Percentiles rank a stretch among this genome's conserved stretches.
These are phyloP conservation scores for Leccinum pellstonianum DNA, from an alignment of 768 basidiomycete species.

Conservation along the genomic window DNA sequence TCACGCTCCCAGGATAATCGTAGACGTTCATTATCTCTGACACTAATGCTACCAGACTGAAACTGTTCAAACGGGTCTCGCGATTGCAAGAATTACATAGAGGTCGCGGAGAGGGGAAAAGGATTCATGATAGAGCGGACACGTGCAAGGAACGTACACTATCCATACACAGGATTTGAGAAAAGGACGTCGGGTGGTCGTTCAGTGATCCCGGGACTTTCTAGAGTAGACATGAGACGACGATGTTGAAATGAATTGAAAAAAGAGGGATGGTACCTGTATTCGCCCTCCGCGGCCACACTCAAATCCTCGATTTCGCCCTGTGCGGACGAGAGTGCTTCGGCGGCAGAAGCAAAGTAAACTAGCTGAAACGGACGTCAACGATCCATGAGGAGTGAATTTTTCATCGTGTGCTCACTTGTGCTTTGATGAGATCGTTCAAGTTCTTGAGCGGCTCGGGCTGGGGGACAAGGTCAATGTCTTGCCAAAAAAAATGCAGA, in stretches of 20 bases:
- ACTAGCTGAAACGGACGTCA: constrained; percentile 47
- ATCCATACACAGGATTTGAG: constrained; percentile 11
- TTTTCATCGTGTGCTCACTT: constrained; percentile 41
- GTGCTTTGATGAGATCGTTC: constrained; percentile 89
- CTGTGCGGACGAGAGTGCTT: constrained; percentile 77
- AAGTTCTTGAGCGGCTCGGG: constrained; percentile 96
- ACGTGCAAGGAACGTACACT: constrained; percentile 2
- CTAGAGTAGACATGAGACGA: constrained; percentile 36
- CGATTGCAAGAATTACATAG: constrained; percentile 12
- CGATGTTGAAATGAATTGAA: not conserved
- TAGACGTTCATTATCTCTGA: not conserved
- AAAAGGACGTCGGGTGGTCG: not conserved
- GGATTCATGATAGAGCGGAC: constrained; percentile 6
- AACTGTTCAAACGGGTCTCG: constrained; percentile 3
- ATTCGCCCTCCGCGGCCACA: constrained; percentile 92
- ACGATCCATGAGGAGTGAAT: not conserved
- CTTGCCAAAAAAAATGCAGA: not conserved
- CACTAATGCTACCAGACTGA: not conserved
- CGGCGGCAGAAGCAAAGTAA: constrained; percentile 75
- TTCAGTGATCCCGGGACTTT: constrained; percentile 89
- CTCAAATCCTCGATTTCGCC: constrained; percentile 92
- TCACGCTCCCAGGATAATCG: not conserved
- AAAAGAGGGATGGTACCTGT: constrained; percentile 53
- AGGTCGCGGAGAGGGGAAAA: constrained; percentile 10
- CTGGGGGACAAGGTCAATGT: constrained; percentile 38